phyloP scores from a whole-genome alignment of 2,329 filamentous ascomycete genomes.

The Colletotrichum godetiae region DNA sequence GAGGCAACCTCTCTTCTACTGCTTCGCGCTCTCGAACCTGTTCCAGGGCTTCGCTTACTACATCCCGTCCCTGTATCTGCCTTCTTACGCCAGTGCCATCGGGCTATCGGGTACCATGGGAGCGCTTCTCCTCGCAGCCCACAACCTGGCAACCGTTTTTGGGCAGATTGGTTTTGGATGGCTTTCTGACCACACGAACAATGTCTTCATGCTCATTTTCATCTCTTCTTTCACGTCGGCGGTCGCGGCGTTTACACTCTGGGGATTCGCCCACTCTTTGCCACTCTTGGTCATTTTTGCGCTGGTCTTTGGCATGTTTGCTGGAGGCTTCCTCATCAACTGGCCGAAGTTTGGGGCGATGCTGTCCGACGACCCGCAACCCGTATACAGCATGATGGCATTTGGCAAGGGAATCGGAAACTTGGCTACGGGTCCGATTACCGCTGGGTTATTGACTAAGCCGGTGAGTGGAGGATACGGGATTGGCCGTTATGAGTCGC shows the following conservation, averaged over 20 bases:
- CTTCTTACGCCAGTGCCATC: conserved; percentile 57
- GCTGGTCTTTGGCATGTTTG: conserved; percentile 68
- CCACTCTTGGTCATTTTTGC: conserved; percentile 61
- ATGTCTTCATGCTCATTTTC: conserved; percentile 55
- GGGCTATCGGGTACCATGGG: conserved; percentile 52
- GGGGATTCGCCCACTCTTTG: conserved; percentile 61
- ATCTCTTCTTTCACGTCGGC: conserved; percentile 59
- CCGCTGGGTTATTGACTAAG: conserved; percentile 36
- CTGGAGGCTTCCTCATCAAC: conserved; percentile 49
- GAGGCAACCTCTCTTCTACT: conserved; percentile 40
- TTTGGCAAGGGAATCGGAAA: conserved; percentile 45
- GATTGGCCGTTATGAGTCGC: conserved; percentile 24
- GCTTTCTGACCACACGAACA: conserved; percentile 56
- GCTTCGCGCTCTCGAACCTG: conserved; percentile 59
- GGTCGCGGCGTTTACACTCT: conserved; percentile 61
- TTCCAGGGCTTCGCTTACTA: conserved; percentile 66
- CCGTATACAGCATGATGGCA: conserved; percentile 43
- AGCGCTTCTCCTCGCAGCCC: conserved; percentile 59
- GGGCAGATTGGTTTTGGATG: conserved; percentile 58
- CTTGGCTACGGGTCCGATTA: conserved; percentile 41
- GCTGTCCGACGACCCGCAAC: conserved; percentile 42
- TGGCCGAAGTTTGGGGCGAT: conserved; percentile 43
- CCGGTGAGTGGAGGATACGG: conserved; percentile 28
- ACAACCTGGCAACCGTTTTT: conserved; percentile 60
- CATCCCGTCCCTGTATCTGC: conserved; percentile 65